Base-by-base conservation (phyloP, 176 grass and related monocot species). In the Oryza longistaminata region DNA sequence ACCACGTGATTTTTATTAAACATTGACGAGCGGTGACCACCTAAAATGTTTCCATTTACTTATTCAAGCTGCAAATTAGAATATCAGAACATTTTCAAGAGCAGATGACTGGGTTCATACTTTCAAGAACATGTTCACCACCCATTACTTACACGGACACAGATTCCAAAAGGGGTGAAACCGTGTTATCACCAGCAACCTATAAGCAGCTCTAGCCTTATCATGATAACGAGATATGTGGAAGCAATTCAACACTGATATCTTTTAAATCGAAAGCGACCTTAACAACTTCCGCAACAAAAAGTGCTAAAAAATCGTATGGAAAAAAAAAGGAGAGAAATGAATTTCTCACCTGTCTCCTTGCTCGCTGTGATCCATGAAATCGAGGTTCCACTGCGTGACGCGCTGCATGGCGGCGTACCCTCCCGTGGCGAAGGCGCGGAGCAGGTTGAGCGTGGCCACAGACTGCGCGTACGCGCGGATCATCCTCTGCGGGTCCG, bases 381-480 rank as follows among this genome's bases (percentile, higher is more conserved):
- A 98, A 69, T 98, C 96, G 5, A 98, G 89, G 77, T 98, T 95
- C 96, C 96, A 98, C 44, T 92, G 93, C 12, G 90, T 98, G 48
- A 98, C 81, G 3, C 96, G 83, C 71, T 98, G 93, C 93, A 98
- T 95, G 11, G 93, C 91, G 2, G 96, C 96, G 44, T 98, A 98
- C 6, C 96, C 96, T 85, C 96, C 93, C 3, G 96, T 98, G 0
- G 96, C 96, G 35, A 98, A 95, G 2, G 96, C 93, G 9, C 93
- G 89, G 69, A 98, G 93, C 62, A 98, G 70, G 88, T 98, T 98
- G 26, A 98, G 96, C 7, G 96, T 95, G 0, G 93, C 96, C 64
- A 94, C 91, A 2, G 96, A 92, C 64, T 95, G 96, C 43, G 85
- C 71, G 75, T 98, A 98, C 0, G 96, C 93, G 70, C 93, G 85